Evolutionary conservation across 106 monocot genomes (phyloP), one percentile per base, ranked within the genome.

Genomic region (Dioscorea zingiberensis): DNA sequence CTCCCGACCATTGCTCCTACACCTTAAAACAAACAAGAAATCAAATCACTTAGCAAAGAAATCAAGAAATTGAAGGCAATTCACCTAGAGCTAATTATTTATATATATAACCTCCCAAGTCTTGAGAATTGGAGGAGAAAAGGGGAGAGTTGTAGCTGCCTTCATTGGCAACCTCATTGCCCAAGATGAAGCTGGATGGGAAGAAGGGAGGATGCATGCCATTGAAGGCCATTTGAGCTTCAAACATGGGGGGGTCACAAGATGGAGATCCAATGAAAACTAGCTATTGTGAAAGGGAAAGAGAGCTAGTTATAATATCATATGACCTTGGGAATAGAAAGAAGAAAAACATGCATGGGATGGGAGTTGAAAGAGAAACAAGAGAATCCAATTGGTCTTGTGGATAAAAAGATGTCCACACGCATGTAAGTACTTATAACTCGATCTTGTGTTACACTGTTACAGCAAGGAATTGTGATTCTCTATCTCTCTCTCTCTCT

Each of bases 141-240:
- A 71, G 47, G 5, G 63, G 26, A 5, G 19, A 51, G 11, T 63
- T 32, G 21, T 1, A 21, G 44, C 13, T 13, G 18, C 0, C 0
- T 1, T 63, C 19, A 21, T 19, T 7, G n/a, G 63, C 17, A 10
- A 30, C 3, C 27, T 61, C 30, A 38, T 84, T 71, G 64, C 85
- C 86, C 48, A 84, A 60, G 26, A 94, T 55, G 70, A 91, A 90
- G 70, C 71, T 83, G 4, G 77, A 66, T 61, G 81, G 80, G 69
- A 90, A 87, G 71, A 84, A 88, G 49, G 84, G 63, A 17, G 88
- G 63, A 25, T 83, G 54, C 76, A 77, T 72, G 17, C 76, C 85
- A 79, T 87, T 85, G 81, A 70, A 77, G 58, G 80, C 49, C 84
- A 85, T 90, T 14, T 65, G 65, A 55, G 54, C 68, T 27, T 17